Evolutionary conservation across 2,329 filamentous ascomycete genomes (phyloP), one percentile per base, ranked within the genome.

Genomic region (Trichoderma brevicompactum): DNA sequence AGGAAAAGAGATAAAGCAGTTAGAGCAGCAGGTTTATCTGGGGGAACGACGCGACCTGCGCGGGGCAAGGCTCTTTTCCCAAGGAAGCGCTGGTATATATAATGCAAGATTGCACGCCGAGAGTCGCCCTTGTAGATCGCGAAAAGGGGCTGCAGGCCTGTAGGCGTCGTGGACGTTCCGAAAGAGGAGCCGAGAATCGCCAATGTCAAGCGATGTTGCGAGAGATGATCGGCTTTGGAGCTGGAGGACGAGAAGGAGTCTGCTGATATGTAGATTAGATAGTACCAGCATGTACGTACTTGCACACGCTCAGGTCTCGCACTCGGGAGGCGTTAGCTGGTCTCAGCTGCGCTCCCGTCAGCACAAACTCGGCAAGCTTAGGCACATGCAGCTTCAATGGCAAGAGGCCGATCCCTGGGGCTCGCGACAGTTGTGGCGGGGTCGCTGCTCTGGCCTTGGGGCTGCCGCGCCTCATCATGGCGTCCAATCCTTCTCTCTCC

Each of bases 381-480:
- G 23, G 23, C 23, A 28, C 23, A 28, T 28, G 44, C 44, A 54
- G 34, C 34, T 53, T 54, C 52, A 55, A 32, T 40, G 23, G 38
- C 12, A 28, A 28, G 23, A 28, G 23, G 52, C 36, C 52, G 52
- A 55, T 55, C 52, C 52, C 36, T 55, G 52, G 52, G 52, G 34
- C 52, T 54, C 40, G 52, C 52, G 52, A 38, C 52, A 55, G 52
- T 28, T 55, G 52, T 38, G 52, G 52, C 52, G 52, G 52, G 52
- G 52, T 54, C 5, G 52, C 46, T 12, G 46, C 17, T 48, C 23
- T 48, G 44, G 19, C 52, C 52, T 17, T 55, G 36, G 36, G 40
- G 38, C 23, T 41, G 52, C 52, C 36, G 52, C 36, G 52, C 52
- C 52, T 54, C 36, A 9, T 28, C 23, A 28, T 28, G 23, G 23